phyloP scores from a whole-genome alignment of 2,329 filamentous ascomycete genomes.

The Hymenoscyphus occultus region DNA sequence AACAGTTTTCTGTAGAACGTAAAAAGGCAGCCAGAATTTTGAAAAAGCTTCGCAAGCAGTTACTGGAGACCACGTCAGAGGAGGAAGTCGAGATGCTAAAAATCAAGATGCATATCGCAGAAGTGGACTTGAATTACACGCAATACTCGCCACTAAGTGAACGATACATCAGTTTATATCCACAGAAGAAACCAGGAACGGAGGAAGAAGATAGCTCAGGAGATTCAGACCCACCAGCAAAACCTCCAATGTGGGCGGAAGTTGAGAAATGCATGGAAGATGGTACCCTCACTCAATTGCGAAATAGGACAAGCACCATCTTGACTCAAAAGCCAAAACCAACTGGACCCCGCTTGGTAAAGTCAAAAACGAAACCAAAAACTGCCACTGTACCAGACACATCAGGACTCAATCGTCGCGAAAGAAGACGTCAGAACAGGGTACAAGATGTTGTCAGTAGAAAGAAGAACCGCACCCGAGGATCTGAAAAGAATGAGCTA shows the following conservation, averaged over 20 bases:
- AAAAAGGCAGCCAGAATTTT: conserved; percentile 68
- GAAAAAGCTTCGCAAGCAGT: conserved; percentile 61
- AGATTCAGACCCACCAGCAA: conserved; percentile 33
- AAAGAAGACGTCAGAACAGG: conserved; percentile 31
- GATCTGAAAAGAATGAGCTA: conserved; percentile 31
- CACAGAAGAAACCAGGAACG: conserved; percentile 40
- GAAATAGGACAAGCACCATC: conserved; percentile 27
- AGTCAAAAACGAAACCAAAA: conserved; percentile 21
- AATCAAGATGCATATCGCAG: conserved; percentile 60
- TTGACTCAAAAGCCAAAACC: conserved; percentile 17
- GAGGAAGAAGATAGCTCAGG: conserved; percentile 33
- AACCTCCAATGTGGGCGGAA: conserved; percentile 61
- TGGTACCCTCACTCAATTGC: conserved; percentile 40
- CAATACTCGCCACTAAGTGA: conserved; percentile 69
- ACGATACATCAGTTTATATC: conserved; percentile 65
- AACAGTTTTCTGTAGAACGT: conserved; percentile 51
- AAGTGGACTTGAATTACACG: conserved; percentile 75
- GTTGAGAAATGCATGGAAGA: conserved; percentile 64
- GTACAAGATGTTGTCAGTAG: conserved; percentile 19
- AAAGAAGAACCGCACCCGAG: conserved; percentile 30
- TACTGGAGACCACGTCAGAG: conserved; percentile 49
- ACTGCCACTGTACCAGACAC: conserved; percentile 24
- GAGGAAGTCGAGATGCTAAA: conserved; percentile 52
- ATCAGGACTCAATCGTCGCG: conserved; percentile 33
- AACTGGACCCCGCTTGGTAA: conserved; percentile 22